Conservation (phyloP, 495 filamentous ascomycete species). For the Clavariopsis aquatica region DNA sequence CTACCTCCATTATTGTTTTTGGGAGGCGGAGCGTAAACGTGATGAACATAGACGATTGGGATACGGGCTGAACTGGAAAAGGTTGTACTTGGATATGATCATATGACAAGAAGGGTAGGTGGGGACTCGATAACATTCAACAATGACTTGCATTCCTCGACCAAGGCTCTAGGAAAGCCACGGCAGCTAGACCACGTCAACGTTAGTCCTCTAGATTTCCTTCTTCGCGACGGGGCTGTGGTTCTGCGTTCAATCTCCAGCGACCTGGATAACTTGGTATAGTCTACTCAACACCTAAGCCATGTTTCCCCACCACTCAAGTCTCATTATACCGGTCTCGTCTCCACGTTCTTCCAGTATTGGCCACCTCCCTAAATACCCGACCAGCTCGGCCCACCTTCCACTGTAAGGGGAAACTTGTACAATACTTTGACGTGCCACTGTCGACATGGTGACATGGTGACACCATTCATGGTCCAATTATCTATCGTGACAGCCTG, state of each 20-base stretch:
- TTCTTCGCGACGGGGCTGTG: not conserved
- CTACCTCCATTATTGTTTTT: too few species aligned
- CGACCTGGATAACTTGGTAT: too few species aligned
- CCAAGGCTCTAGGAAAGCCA: not conserved
- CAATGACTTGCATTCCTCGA: not conserved
- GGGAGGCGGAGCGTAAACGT: too few species aligned
- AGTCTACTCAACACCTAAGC: too few species aligned
- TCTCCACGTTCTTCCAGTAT: not conserved
- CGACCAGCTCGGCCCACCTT: not conserved
- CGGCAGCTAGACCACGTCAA: not conserved
- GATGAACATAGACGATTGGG: too few species aligned
- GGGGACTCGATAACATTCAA: not conserved
- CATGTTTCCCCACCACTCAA: not conserved
- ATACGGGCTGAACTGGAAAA: too few species aligned
- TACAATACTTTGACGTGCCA: conserved; percentile 10
- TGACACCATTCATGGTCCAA: conserved; percentile 4
- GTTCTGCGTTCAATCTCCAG: too few species aligned
- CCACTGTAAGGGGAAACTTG: conserved; percentile 8
- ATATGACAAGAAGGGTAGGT: too few species aligned
- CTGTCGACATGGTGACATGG: not conserved
- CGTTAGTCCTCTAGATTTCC: not conserved
- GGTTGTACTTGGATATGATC: too few species aligned
- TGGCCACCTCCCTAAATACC: not conserved
- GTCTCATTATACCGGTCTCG: not conserved
- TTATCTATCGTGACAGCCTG: conserved; percentile 13